These are phyloP conservation scores for Staphylotrichum tortipilum DNA, from an alignment of 495 filamentous ascomycete species.

Conservation along the genomic window DNA sequence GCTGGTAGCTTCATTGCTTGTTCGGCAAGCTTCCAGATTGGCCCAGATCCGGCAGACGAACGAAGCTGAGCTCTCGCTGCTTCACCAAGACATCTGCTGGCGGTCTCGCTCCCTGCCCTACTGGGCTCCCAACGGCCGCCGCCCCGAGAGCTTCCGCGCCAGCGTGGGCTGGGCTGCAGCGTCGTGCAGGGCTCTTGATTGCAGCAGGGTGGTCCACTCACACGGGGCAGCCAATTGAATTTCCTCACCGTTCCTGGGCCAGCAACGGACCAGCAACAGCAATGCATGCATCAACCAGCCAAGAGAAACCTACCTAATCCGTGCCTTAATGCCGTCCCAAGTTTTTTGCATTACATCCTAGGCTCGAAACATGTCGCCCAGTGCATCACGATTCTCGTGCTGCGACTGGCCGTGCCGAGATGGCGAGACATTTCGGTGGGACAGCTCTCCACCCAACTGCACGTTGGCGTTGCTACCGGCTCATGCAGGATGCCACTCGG, in stretches of 20 bases:
- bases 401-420: background rate
- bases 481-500: constrained; percentile 1
- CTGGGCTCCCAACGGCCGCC: too few species aligned
- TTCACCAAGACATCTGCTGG: too few species aligned
- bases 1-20: too few species aligned
- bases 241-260: background rate
- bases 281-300: background rate
- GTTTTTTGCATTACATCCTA: background rate
- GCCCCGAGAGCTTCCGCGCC: too few species aligned
- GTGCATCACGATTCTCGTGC: background rate
- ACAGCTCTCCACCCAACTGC: constrained; percentile 3
- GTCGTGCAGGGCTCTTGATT: too few species aligned
- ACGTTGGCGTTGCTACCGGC: background rate
- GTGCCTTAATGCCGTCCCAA: constrained; percentile 7
- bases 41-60: too few species aligned
- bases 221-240: background rate
- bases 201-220: too few species aligned
- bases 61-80: too few species aligned
- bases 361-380: background rate
- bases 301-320: background rate
- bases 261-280: too few species aligned
- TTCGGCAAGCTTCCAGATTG: too few species aligned
- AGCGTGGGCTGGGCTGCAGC: too few species aligned
- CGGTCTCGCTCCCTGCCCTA: too few species aligned
- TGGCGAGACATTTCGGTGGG: background rate